Conservation (phyloP, 345 rosid genomes). For the Eutrema yunnanense region DNA sequence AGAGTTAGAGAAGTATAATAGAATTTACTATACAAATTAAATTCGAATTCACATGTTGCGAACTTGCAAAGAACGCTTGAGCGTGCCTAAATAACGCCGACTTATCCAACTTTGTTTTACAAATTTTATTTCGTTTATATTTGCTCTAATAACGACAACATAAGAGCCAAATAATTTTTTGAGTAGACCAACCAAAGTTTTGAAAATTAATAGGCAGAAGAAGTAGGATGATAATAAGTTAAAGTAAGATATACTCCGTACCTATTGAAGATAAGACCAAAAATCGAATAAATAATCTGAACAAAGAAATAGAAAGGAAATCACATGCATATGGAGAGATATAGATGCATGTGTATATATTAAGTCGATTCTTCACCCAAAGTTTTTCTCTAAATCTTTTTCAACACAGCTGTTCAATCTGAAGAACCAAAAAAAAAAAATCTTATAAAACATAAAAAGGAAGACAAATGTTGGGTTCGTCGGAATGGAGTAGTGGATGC, state of each 20-base stretch:
- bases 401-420: not conserved
- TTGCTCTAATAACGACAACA: conserved; percentile 22
- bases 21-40: not conserved
- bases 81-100: conserved; percentile 18
- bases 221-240: conserved; percentile 26
- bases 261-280: conserved; percentile 27
- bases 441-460: not conserved
- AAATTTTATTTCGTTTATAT: not conserved
- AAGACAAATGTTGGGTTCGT: conserved; percentile 43
- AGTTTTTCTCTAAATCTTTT: not conserved
- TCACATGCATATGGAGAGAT: not conserved
- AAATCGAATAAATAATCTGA: conserved; percentile 5
- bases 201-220: conserved; percentile 17
- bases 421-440: not conserved
- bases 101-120: not conserved
- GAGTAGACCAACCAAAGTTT: conserved; percentile 25
- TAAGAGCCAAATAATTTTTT: not conserved
- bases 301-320: not conserved
- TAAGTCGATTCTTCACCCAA: not conserved
- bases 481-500: conserved; percentile 76
- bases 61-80: not conserved
- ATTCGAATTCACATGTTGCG: conserved; percentile 14
- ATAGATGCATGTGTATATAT: conserved; percentile 18
- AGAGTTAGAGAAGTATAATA: not conserved
- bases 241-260: conserved; percentile 17